phyloP scores from a whole-genome alignment of 2,329 filamentous ascomycete genomes.

The Geosmithia flava region DNA sequence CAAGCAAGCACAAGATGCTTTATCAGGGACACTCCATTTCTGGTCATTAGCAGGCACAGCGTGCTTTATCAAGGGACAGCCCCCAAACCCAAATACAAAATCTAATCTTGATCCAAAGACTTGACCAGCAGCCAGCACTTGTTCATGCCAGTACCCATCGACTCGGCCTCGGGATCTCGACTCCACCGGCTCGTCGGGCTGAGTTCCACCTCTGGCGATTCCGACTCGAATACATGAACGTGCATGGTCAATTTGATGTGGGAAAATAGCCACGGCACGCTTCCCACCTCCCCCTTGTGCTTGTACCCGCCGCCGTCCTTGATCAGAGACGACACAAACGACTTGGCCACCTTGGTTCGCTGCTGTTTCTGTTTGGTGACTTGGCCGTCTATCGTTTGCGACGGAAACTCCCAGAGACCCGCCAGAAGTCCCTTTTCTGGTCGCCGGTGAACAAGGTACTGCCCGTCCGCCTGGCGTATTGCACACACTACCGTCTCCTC shows the following conservation, averaged over 20 bases:
- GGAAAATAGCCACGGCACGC: conserved; percentile 44
- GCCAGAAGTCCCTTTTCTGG: conserved; percentile 42
- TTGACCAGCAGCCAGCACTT: conserved; percentile 32
- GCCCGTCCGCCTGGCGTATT: conserved; percentile 28
- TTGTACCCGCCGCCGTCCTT: conserved; percentile 7
- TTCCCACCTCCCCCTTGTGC: conserved; percentile 30
- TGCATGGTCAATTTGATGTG: conserved; percentile 46
- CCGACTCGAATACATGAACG: conserved; percentile 35
- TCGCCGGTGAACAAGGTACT: conserved; percentile 35
- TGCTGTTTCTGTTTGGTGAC: conserved; percentile 9
- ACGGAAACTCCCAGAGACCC: conserved; percentile 42
- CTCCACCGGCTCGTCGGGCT: conserved; percentile 22
- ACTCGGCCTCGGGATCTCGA: conserved; percentile 30
- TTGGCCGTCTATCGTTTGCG: conserved; percentile 13
- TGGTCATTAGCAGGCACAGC: no score
- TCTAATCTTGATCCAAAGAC: neutral
- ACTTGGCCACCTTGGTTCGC: conserved; percentile 22
- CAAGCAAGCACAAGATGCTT: no score
- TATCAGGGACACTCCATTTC: no score
- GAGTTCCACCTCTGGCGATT: conserved; percentile 1
- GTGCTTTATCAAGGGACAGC: no score
- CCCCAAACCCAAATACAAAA: neutral
- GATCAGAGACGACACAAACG: conserved; percentile 18
- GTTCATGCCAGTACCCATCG: conserved; percentile 47
- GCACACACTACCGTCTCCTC: conserved; percentile 42